These are phyloP conservation scores for Halophytophthora polymorphica DNA, from an alignment of 352 stramenopile genomes.

Conservation along the genomic window DNA sequence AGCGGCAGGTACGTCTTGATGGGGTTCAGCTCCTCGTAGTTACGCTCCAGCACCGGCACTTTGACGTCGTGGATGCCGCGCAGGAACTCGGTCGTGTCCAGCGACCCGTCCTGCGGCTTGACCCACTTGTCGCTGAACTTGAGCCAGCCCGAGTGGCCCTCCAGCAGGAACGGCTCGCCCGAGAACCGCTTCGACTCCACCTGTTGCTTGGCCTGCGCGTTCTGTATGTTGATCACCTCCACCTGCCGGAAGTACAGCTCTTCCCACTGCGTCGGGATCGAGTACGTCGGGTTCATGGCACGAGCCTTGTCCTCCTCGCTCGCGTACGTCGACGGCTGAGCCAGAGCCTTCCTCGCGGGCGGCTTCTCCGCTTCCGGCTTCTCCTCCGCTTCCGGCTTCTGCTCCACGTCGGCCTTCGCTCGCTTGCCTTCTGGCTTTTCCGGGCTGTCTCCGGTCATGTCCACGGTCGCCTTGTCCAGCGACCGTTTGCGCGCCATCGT, in stretches of 20 bases:
- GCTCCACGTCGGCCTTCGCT: conserved; percentile 11
- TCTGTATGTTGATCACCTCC: conserved; percentile 64
- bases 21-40: conserved; percentile 74
- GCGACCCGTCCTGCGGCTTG: conserved; percentile 39
- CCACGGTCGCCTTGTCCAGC: conserved; percentile 26
- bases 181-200: conserved; percentile 65
- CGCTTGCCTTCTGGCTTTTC: conserved; percentile 20
- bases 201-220: conserved; percentile 42
- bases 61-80: conserved; percentile 75
- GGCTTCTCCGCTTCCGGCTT: conserved; percentile 1
- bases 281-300: conserved; percentile 54
- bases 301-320: conserved; percentile 27
- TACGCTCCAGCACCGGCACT: conserved; percentile 72
- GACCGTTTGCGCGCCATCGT: conserved; percentile 28
- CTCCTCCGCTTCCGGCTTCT: background rate
- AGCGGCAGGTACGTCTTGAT: conserved; percentile 74
- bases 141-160: conserved; percentile 60
- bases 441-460: conserved; percentile 1
- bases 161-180: conserved; percentile 68
- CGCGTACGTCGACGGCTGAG: conserved; percentile 20
- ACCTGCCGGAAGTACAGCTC: conserved; percentile 62
- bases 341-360: conserved; percentile 17
- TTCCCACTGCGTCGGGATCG: conserved; percentile 70
- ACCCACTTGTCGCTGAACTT: conserved; percentile 69
- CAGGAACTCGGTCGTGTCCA: conserved; percentile 60